Percentiles rank a stretch among this genome's conserved stretches.
Evolutionary conservation across 371 early-diverging fungal species (phyloP).

Genomic region (Nosema muscidifuracis): DNA sequence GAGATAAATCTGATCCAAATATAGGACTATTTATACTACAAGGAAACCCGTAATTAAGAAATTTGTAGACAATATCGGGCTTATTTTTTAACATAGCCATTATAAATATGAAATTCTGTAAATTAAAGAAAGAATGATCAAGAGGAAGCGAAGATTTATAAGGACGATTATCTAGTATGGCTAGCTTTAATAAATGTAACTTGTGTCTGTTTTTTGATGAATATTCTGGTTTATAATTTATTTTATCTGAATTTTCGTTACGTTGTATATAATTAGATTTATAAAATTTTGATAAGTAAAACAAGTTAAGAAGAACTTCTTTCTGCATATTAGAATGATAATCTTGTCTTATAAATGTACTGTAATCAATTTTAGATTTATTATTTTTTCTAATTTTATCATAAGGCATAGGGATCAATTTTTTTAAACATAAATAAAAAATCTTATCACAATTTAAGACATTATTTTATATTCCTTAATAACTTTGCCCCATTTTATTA

Average conservation of each 20-base stretch:
- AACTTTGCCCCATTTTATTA: too few relatives aligned
- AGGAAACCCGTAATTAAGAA: slow-evolving; percentile 53
- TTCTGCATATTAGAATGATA: slow-evolving; percentile 37
- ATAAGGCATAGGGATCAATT: neutral
- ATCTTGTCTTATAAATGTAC: slow-evolving; percentile 47
- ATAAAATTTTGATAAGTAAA: slow-evolving; percentile 21
- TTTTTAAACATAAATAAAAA: too few relatives aligned
- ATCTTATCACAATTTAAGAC: too few relatives aligned
- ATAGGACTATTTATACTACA: slow-evolving; percentile 46
- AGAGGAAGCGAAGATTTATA: slow-evolving; percentile 4
- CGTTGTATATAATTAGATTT: slow-evolving; percentile 24
- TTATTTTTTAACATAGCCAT: slow-evolving; percentile 54
- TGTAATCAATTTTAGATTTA: slow-evolving; percentile 32
- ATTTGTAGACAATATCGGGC: slow-evolving; percentile 48
- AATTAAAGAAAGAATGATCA: slow-evolving; percentile 10
- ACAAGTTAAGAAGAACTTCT: slow-evolving; percentile 24
- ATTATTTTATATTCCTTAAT: too few relatives aligned
- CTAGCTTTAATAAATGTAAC: slow-evolving; percentile 23
- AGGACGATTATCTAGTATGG: slow-evolving; percentile 38
- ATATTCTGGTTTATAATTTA: neutral
- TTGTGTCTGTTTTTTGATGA: neutral
- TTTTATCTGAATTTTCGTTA: neutral
- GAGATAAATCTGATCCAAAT: slow-evolving; percentile 41
- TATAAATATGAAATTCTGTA: slow-evolving; percentile 51
- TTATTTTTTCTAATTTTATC: slow-evolving; percentile 14